phyloP scores from a whole-genome alignment of 1,139 yeast species.

The Pneumocystis sp. region DNA sequence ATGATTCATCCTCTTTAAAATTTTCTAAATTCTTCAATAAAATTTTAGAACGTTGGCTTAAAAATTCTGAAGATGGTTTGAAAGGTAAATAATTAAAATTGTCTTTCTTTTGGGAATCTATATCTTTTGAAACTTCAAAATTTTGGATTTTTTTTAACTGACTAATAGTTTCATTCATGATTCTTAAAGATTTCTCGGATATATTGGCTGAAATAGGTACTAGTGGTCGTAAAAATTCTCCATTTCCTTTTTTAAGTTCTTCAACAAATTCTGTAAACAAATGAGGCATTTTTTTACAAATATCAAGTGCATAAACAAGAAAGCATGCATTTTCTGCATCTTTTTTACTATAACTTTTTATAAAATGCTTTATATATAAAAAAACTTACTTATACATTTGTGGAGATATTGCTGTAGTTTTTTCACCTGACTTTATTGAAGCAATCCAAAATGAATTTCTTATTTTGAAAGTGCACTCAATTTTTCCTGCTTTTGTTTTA shows the following conservation, averaged over 20 bases:
- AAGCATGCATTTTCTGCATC: conserved; percentile 12
- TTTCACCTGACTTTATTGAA: neutral
- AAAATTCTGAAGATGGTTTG: neutral
- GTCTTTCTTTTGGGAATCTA: neutral
- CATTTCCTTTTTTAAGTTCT: conserved; percentile 13
- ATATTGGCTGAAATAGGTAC: conserved; percentile 10
- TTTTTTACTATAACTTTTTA: conserved; percentile 7
- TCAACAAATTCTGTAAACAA: conserved; percentile 12
- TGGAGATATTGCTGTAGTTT: conserved; percentile 5
- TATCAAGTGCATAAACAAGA: conserved; percentile 11
- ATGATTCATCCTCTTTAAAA: neutral
- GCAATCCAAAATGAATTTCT: neutral
- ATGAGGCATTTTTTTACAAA: conserved; percentile 11
- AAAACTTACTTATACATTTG: conserved; percentile 8
- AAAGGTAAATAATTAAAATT: neutral
- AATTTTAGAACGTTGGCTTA: neutral
- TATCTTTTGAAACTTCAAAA: neutral
- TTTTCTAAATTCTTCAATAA: neutral
- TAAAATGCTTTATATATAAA: conserved; percentile 2
- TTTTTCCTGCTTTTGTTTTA: neutral
- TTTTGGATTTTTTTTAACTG: neutral
- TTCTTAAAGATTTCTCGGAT: conserved; percentile 2
- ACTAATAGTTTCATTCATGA: conserved; percentile 5
- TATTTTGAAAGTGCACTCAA: neutral
- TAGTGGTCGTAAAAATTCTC: conserved; percentile 11